Base-by-base conservation (phyloP, 2,329 filamentous ascomycete species). In the Colletotrichum viniferum region DNA sequence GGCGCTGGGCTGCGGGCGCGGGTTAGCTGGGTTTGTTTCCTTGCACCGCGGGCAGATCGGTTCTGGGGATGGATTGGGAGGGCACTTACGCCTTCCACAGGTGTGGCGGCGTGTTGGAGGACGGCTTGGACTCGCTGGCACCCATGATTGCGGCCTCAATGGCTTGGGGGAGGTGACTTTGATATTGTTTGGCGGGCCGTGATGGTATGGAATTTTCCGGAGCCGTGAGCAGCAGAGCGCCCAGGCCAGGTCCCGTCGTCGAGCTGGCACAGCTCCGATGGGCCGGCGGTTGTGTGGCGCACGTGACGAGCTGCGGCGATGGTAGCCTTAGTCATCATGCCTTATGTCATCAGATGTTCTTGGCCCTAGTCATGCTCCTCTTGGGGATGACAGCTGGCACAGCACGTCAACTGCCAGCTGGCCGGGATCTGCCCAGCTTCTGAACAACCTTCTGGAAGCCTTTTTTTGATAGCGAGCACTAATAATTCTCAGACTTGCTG, bases 21-120 rank as follows among this genome's bases (percentile, higher is more conserved):
- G 74, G 68, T 77, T 69, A 78, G 71, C 32, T 63, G 36, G 48
- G 38, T 10, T n/a, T 30, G 30, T 32, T 26, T 18, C 52, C 12
- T 26, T 26, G 12, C 52, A 21, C 2, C 32, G 21, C 12, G 7
- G 13, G 14, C 16, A 21, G 21, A 16, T 14, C 28, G 18, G 63
- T 28, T 66, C 38, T 68, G 28, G 13, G 28, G 56, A 60, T 9
- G 34, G 16, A 63, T 52, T 32, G 72, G 32, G 61, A 74, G 65
- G 32, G 9, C 62, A 85, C 90, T 79, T 85, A 92, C 90, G 88
- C 87, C 83, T 90, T 91, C 90, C 90, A 92, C 80, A 86, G 81
- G 76, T 88, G 83, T 75, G 85, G 84, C 77, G 82, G 77, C 78
- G 82, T 79, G 77, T 80, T 85, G 81, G 81, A 85, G 81, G 81